These are phyloP conservation scores for Vicia faba DNA, from an alignment of 306 rosid genomes.

Conservation along the genomic window DNA sequence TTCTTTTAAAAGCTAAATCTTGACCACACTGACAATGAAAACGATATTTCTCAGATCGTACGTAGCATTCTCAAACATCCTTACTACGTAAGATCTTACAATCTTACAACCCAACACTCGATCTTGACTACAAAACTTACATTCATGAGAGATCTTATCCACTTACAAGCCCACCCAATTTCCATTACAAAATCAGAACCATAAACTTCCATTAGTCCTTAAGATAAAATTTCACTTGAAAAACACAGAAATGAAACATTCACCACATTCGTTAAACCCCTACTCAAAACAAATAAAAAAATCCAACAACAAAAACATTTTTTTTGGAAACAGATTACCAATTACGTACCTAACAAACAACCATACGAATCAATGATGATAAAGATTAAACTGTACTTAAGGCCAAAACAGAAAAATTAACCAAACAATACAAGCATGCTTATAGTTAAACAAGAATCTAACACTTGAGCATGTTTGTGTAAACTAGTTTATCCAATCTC, in stretches of 20 bases:
- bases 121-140: not conserved
- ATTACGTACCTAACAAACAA: not conserved
- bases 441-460: not conserved
- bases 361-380: not conserved
- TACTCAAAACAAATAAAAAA: not conserved
- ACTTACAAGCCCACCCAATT: not conserved
- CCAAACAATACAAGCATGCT: not conserved
- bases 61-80: too few relatives aligned
- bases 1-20: too few relatives aligned
- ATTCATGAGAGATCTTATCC: not conserved
- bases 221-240: not conserved
- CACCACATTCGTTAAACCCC: not conserved
- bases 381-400: not conserved
- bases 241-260: conserved; percentile 5
- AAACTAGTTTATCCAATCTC: not conserved
- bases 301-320: not conserved
- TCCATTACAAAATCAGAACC: not conserved
- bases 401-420: not conserved
- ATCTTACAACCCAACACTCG: too few relatives aligned
- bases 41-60: too few relatives aligned
- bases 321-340: not conserved
- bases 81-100: too few relatives aligned
- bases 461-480: not conserved
- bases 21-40: too few relatives aligned
- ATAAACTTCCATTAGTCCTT: not conserved